Base-by-base conservation (phyloP, 1,139 yeast genomes). In the Kodamaea ohmeri region DNA sequence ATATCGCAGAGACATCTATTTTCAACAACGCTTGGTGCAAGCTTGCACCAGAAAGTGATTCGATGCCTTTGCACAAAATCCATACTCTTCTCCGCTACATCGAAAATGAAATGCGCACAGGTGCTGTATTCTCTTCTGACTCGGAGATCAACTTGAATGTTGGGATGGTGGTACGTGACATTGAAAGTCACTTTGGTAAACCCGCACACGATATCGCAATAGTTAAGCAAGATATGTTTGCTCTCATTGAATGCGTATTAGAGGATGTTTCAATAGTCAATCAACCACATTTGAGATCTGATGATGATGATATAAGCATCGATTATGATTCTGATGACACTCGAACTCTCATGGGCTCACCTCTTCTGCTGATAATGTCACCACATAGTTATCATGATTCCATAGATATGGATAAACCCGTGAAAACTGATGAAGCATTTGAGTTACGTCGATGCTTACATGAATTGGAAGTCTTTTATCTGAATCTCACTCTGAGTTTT, bases 201-300 rank as follows among this genome's bases (percentile, higher is more conserved):
- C 18, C 24, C 4, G 18, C 44, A 13, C 30, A 39, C 12, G 43
- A 45, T 25, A 43, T 44, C 25, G 27, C 37, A 28, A 24, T 47
- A 7, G 35, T 40, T n/a, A 47, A 44, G 21, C 12, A 24, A 3
- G 50, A 47, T 33, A 43, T 48, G 44, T 40, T 46, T 20, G 37
- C 35, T 6, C 34, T 50, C 13, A 24, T 47, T 12, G 40, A 41
- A 26, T 34, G 35, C 16, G 31, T 44, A 1, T 41, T 51, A 16
- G 39, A 35, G 6, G 49, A 45, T 15, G 36, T 50, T 40, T 44
- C 46, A 30, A 37, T 50, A 21, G 42, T 48, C 22, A 50, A 49
- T 37, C 42, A 40, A 31, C 34, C 38, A 18, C 38, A 39, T 21
- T 34, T 40, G 32, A 42, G 42, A 16, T 36, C 42, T 6, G 37